Conservation (phyloP, 2,329 filamentous ascomycete species). For the Leptographium lundbergii region DNA sequence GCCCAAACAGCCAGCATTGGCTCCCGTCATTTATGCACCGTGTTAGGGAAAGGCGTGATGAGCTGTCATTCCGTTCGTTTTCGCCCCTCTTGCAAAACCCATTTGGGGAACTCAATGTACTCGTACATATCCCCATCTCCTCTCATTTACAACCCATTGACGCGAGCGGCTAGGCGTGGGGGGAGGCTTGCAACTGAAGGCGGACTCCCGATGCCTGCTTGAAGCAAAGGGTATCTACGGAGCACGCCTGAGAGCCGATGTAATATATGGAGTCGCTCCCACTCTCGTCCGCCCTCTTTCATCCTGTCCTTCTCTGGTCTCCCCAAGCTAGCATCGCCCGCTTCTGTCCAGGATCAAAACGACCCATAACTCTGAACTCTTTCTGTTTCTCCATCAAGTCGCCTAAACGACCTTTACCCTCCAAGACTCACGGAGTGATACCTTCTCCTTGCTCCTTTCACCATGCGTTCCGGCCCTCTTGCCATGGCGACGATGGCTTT, state of each 20-base stretch:
- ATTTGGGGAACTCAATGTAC: background rate
- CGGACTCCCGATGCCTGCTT: background rate
- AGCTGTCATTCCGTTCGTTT: background rate
- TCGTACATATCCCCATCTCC: background rate
- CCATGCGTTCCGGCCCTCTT: background rate
- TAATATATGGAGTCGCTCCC: background rate
- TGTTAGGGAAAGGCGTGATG: background rate
- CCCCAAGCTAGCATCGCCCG: background rate
- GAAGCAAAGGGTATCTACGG: background rate
- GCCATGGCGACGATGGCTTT: background rate
- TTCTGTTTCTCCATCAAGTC: too few species aligned
- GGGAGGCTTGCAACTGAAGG: background rate
- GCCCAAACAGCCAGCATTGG: background rate
- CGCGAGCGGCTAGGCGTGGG: background rate
- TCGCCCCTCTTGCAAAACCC: background rate
- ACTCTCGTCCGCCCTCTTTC: background rate
- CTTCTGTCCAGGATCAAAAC: background rate
- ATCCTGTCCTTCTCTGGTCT: background rate
- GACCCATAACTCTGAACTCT: background rate
- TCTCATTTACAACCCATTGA: background rate
- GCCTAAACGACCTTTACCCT: too few species aligned
- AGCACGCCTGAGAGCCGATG: background rate
- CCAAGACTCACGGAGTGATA: too few species aligned
- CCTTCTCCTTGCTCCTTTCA: background rate
- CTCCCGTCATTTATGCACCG: background rate